phyloP scores from a whole-genome alignment of 164 flowering plant species.

The Magnolia kwangsiensis region DNA sequence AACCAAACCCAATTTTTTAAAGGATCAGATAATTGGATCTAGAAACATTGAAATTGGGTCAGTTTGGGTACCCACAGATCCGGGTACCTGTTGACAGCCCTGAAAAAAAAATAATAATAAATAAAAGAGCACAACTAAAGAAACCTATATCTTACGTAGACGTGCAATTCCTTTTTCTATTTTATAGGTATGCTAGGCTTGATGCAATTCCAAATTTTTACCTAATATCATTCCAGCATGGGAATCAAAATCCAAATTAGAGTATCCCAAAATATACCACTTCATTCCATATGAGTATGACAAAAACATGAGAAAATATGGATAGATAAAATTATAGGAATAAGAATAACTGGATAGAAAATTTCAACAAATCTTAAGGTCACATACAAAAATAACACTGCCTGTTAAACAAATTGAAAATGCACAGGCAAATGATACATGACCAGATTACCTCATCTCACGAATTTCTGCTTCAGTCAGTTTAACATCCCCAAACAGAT shows the following conservation, averaged over 20 bases:
- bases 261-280: not conserved
- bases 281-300: not conserved
- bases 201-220: not conserved
- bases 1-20: too few species aligned
- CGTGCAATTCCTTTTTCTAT: too few species aligned
- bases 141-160: not conserved
- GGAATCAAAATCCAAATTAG: not conserved
- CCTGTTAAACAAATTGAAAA: conserved; percentile 1
- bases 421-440: not conserved
- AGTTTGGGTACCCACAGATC: too few species aligned
- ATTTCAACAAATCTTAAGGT: not conserved
- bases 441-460: conserved; percentile 55
- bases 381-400: not conserved
- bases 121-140: not conserved
- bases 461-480: conserved; percentile 74
- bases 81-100: too few species aligned
- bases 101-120: too few species aligned
- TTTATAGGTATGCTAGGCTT: too few species aligned
- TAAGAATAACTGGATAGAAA: not conserved
- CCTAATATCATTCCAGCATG: not conserved
- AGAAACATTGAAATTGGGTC: too few species aligned
- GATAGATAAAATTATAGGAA: not conserved
- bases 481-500: conserved; percentile 76
- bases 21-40: too few species aligned
- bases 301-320: not conserved